phyloP scores from a whole-genome alignment of 345 rosid species.

The Citrus trifoliata region DNA sequence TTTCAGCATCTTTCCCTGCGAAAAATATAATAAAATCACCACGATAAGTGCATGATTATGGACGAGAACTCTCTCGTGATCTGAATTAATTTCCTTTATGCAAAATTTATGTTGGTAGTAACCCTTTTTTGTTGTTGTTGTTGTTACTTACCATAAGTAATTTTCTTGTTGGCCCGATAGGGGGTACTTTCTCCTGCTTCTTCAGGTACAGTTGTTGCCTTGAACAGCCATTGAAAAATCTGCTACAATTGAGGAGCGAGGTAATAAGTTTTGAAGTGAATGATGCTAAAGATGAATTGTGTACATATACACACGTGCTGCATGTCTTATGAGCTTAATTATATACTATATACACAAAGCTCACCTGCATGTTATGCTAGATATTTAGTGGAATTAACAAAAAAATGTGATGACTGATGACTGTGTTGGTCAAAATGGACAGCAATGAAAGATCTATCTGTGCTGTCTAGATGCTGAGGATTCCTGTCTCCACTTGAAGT shows the following conservation, averaged over 20 bases:
- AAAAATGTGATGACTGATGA: not conserved
- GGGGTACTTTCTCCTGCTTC: conserved; percentile 19
- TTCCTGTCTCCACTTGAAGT: conserved; percentile 30
- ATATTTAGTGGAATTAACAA: conserved; percentile 5
- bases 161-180: conserved; percentile 3
- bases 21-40: not conserved
- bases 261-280: not conserved
- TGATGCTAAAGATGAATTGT: not conserved
- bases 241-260: conserved; percentile 35
- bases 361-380: conserved; percentile 59
- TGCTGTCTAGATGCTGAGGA: conserved; percentile 45
- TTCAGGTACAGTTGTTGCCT: conserved; percentile 30
- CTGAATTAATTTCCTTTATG: no score
- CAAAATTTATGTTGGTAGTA: not conserved
- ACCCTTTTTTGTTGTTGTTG: not conserved
- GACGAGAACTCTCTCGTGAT: no score
- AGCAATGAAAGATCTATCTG: conserved; percentile 49
- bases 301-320: not conserved
- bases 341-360: conserved; percentile 7
- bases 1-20: conserved; percentile 29
- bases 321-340: no score
- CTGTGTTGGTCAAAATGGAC: conserved; percentile 49
- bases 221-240: conserved; percentile 60
- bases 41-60: no score
- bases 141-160: conserved; percentile 21